Evolutionary conservation across 164 flowering plant genomes (phyloP).

Genomic region (Vitis rupestris): DNA sequence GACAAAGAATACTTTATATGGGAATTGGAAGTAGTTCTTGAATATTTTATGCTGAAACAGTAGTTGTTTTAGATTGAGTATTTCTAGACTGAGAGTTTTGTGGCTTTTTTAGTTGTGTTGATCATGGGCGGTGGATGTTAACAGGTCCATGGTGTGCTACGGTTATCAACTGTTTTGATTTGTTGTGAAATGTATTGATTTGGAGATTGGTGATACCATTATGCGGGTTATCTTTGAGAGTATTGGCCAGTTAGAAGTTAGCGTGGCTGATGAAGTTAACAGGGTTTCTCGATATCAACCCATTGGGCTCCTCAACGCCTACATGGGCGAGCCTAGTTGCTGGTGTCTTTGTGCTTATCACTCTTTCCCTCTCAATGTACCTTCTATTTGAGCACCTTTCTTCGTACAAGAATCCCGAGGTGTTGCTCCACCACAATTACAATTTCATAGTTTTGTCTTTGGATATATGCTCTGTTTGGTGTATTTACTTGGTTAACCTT

Average conservation of each 20-base stretch:
- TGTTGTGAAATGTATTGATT: not conserved
- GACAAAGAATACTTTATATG: too few relatives aligned
- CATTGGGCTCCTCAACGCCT: constrained; percentile 36
- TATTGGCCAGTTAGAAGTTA: constrained; percentile 9
- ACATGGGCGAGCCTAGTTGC: constrained; percentile 57
- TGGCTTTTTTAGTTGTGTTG: too few relatives aligned
- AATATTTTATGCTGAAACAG: too few relatives aligned
- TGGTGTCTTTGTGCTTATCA: constrained; percentile 46
- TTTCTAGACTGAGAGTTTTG: too few relatives aligned
- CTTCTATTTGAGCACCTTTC: constrained; percentile 74
- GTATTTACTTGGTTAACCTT: not conserved
- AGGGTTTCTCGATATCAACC: constrained; percentile 15
- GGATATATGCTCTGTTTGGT: not conserved
- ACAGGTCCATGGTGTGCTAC: constrained; percentile 9
- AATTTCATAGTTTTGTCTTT: not conserved
- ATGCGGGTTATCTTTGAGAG: constrained; percentile 25
- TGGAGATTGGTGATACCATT: constrained; percentile 14
- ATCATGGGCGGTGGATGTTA: too few relatives aligned
- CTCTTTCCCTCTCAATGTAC: constrained; percentile 57
- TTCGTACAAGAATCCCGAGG: constrained; percentile 86
- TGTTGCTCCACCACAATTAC: constrained; percentile 11
- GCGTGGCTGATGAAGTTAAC: constrained; percentile 35
- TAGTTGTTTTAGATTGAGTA: too few relatives aligned
- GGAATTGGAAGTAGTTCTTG: too few relatives aligned
- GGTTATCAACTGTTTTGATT: constrained; percentile 4